Evolutionary conservation across 1,139 yeast genomes (phyloP).

Genomic region (Magnusiomyces clavatus): DNA sequence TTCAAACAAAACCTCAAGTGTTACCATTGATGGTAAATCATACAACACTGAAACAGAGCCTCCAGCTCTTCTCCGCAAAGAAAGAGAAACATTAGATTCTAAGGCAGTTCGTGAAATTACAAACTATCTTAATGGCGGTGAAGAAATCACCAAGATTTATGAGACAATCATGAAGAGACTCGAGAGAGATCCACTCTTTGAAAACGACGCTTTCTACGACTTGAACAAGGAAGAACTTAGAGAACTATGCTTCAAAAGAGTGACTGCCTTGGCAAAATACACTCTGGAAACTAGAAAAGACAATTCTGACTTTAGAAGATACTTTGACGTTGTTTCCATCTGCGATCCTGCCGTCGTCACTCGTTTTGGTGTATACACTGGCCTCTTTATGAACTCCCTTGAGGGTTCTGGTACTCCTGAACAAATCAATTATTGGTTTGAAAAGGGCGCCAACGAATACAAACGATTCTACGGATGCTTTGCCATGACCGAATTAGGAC

Average conservation of each 20-base stretch:
- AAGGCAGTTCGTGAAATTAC: slow-evolving; percentile 41
- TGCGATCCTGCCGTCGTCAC: slow-evolving; percentile 59
- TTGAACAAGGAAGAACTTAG: slow-evolving; percentile 43
- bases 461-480: slow-evolving; percentile 81
- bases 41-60: slow-evolving; percentile 33
- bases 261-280: slow-evolving; percentile 39
- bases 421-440: slow-evolving; percentile 62
- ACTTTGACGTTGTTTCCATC: slow-evolving; percentile 37
- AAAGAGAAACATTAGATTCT: slow-evolving; percentile 42
- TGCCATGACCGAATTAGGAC: slow-evolving; percentile 91
- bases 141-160: slow-evolving; percentile 38
- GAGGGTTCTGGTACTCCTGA: slow-evolving; percentile 65
- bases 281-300: slow-evolving; percentile 44
- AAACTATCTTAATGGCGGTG: slow-evolving; percentile 49
- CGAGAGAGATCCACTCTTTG: slow-evolving; percentile 51
- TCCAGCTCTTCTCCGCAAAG: slow-evolving; percentile 36
- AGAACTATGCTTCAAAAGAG: slow-evolving; percentile 45
- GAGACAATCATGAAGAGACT: slow-evolving; percentile 41
- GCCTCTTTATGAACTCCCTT: slow-evolving; percentile 60
- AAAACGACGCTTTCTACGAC: slow-evolving; percentile 46
- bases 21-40: slow-evolving; percentile 25
- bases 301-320: slow-evolving; percentile 31
- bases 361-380: slow-evolving; percentile 63
- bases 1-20: slow-evolving; percentile 23
- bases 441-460: slow-evolving; percentile 57